Base-by-base conservation (phyloP, 208 protist genomes). In the Vickermania ingenoplastis region DNA sequence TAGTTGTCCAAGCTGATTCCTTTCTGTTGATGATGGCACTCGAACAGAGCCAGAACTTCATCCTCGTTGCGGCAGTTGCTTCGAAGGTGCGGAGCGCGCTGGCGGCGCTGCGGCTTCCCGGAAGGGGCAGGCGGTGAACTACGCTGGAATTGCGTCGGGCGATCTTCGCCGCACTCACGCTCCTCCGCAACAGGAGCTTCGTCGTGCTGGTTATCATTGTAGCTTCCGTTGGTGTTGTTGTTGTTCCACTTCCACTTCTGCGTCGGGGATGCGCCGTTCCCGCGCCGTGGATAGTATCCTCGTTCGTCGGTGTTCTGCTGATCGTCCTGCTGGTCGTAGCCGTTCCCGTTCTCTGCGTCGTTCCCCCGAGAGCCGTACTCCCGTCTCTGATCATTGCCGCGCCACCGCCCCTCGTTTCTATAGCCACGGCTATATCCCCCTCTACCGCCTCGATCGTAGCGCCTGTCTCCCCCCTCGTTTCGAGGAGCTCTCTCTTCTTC, bases 1-100 rank as follows among this genome's bases (percentile, higher is more conserved):
- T 95, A 93, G 69, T 92, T 87, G 25, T 89, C 86, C 29, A 95
- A 69, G 3, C 79, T 81, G 36, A 93, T 87, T 50, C 86, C 86
- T 2, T 69, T 67, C 58, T 91, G 83, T 30, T 84, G 67, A 67
- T 92, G 86, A 53, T 83, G 86, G 53, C 73, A 63, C 50, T 71
- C 55, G 62, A 92, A 92, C 14, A 92, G 71, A 53, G 75, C 67
- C 54, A 85, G 69, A 22, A 92, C 76, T 57, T 86, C 82, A 2
- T 59, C 63, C 63, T 89, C 82, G 55, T 92, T 69, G 70, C 67
- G 70, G 59, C 81, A 88, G 63, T 89, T 89, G 28, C 68, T 67
- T 25, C 82, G 86, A 49, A 88, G 73, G 66, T 86, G 76, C 13
- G 82, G 64, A 14, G 86, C 77, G 53, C 86, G 81, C 63, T 78